phyloP scores from a whole-genome alignment of 352 stramenopile species.

The Phytophthora sojae region DNA sequence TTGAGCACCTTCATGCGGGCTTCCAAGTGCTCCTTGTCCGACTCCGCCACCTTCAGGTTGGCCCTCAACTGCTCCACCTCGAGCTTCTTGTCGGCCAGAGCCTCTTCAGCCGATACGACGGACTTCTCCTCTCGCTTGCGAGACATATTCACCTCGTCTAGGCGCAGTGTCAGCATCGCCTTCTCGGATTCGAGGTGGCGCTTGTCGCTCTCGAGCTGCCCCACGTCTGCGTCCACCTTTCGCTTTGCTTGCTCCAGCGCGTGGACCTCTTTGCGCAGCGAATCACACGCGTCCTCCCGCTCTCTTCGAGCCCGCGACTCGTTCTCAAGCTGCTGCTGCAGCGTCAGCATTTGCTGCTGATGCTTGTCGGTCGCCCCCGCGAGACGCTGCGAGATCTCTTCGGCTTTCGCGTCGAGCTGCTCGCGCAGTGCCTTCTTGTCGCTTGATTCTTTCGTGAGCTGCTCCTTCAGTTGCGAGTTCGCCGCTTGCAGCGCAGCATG shows the following conservation, averaged over 20 bases:
- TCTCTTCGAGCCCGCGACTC: slow-evolving; percentile 26
- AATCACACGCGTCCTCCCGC: slow-evolving; percentile 30
- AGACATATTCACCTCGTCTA: slow-evolving; percentile 34
- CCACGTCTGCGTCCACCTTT: slow-evolving; percentile 34
- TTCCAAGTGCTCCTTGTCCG: slow-evolving; percentile 50
- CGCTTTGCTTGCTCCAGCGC: slow-evolving; percentile 31
- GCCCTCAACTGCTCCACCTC: slow-evolving; percentile 61
- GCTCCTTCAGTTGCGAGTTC: slow-evolving; percentile 50
- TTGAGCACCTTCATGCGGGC: slow-evolving; percentile 35
- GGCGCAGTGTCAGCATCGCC: slow-evolving; percentile 21
- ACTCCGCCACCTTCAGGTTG: slow-evolving; percentile 39
- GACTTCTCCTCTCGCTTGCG: slow-evolving; percentile 30
- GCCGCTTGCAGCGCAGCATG: slow-evolving; percentile 31
- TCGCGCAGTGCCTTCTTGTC: slow-evolving; percentile 50
- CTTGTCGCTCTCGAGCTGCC: slow-evolving; percentile 48
- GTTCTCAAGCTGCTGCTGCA: slow-evolving; percentile 33
- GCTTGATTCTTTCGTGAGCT: slow-evolving; percentile 51
- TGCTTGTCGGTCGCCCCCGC: slow-evolving; percentile 11
- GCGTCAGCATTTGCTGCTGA: slow-evolving; percentile 16
- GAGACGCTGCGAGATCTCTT: slow-evolving; percentile 15
- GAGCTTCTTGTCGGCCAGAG: slow-evolving; percentile 47
- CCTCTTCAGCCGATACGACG: slow-evolving; percentile 19
- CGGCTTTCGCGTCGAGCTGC: slow-evolving; percentile 30
- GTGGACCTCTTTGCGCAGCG: slow-evolving; percentile 35
- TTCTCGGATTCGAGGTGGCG: slow-evolving; percentile 47